Evolutionary conservation across 2,329 filamentous ascomycete genomes (phyloP).

Genomic region (Kalaharituber pfeilii): DNA sequence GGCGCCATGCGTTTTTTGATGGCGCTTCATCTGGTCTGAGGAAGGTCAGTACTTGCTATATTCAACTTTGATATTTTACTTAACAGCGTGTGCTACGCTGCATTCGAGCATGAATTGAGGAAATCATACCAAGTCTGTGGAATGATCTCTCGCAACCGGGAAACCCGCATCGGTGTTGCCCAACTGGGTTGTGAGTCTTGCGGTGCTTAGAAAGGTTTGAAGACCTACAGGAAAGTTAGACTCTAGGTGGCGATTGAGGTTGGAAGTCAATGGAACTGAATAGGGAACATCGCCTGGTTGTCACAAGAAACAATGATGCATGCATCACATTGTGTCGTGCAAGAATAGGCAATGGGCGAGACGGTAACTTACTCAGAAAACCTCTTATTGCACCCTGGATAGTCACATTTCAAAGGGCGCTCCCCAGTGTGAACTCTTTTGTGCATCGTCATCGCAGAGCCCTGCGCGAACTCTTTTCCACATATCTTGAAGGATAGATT

Average conservation of each 20-base stretch:
- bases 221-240: neutral
- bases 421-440: constrained; percentile 19
- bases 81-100: too few species aligned
- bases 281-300: neutral
- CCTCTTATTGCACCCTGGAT: constrained; percentile 19
- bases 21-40: constrained; percentile 20
- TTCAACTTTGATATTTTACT: neutral
- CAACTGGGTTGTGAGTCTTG: constrained; percentile 21
- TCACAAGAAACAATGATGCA: neutral
- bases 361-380: constrained; percentile 18
- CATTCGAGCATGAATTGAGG: too few species aligned
- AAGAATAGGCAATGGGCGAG: neutral
- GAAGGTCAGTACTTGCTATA: neutral
- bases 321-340: neutral
- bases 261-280: neutral
- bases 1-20: constrained; percentile 17
- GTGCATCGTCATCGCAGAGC: constrained; percentile 20
- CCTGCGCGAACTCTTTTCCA: constrained; percentile 18
- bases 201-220: constrained; percentile 22
- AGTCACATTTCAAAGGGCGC: constrained; percentile 19
- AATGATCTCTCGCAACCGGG: constrained; percentile 18
- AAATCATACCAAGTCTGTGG: constrained; percentile 18
- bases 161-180: constrained; percentile 18
- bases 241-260: too few species aligned
- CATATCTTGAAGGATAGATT: constrained; percentile 9